Percentiles rank a stretch among this genome's conserved stretches.
Conservation (phyloP, 2,329 filamentous ascomycete genomes). For the Exophiala dermatitidis region DNA sequence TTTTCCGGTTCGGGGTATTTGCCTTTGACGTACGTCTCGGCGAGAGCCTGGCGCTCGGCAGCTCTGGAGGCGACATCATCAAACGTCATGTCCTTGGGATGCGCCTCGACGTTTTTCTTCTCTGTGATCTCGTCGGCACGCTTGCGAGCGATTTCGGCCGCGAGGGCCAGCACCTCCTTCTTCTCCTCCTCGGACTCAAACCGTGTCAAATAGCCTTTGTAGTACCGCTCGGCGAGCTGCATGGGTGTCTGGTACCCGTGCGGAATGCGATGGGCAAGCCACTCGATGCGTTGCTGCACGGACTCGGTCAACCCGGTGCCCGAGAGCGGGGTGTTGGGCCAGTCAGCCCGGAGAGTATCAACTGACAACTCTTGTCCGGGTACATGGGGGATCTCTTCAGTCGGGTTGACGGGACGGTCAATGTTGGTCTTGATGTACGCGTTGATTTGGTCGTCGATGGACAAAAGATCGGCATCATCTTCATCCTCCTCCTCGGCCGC, state of each 20-base stretch:
- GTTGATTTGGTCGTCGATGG: constrained; percentile 6
- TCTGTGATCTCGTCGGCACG: constrained; percentile 18
- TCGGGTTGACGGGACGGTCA: constrained; percentile 23
- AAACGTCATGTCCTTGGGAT: constrained; percentile 18
- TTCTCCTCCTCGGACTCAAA: constrained; percentile 26
- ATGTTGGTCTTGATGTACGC: constrained; percentile 18
- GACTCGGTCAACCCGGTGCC: constrained; percentile 19
- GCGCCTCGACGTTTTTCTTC: constrained; percentile 14
- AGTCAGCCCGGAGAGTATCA: constrained; percentile 23
- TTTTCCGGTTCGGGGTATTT: constrained; percentile 20
- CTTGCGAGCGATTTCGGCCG: constrained; percentile 16
- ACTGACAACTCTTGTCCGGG: constrained; percentile 18
- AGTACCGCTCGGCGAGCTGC: constrained; percentile 25
- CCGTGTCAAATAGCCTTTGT: constrained; percentile 22
- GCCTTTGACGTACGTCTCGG: constrained; percentile 21
- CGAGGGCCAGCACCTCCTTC: constrained; percentile 21
- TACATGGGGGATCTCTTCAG: constrained; percentile 19
- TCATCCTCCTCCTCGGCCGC: constrained; percentile 16
- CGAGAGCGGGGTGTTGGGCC: constrained; percentile 26
- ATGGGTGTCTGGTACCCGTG: constrained; percentile 26
- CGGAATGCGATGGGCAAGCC: constrained; percentile 25
- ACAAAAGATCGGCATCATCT: neutral
- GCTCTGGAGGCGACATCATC: constrained; percentile 13
- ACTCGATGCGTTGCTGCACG: constrained; percentile 26
- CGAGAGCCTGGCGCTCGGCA: constrained; percentile 16